Evolutionary conservation across 2,329 filamentous ascomycete genomes (phyloP).

Genomic region (Neopestalotiopsis clavispora): DNA sequence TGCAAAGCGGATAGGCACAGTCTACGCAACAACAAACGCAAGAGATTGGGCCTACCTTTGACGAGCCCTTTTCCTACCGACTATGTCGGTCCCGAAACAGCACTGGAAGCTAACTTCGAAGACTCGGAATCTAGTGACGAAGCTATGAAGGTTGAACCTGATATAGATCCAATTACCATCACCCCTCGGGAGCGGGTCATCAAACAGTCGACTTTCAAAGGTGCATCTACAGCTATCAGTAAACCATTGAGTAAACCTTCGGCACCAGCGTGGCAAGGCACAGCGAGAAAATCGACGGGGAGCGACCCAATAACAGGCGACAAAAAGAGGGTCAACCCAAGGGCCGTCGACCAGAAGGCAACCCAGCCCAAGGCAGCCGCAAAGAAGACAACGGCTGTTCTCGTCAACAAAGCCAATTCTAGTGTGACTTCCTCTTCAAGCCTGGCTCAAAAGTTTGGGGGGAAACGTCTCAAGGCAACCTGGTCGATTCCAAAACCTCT

Average conservation of each 20-base stretch:
- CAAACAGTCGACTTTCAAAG: slow-evolving; percentile 15
- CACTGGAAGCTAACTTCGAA: slow-evolving; percentile 11
- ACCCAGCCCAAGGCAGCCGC: neutral
- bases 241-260: neutral
- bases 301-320: no score
- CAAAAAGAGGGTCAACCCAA: no score
- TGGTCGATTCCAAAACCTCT: slow-evolving; percentile 22
- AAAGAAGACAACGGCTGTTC: slow-evolving; percentile 6
- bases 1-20: slow-evolving; percentile 43
- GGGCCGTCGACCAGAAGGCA: no score
- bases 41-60: slow-evolving; percentile 38
- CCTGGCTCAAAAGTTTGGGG: slow-evolving; percentile 25
- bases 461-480: slow-evolving; percentile 27
- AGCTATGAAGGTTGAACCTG: slow-evolving; percentile 29
- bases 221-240: neutral
- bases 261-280: slow-evolving; percentile 39
- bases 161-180: slow-evolving; percentile 28
- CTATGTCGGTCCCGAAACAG: slow-evolving; percentile 21
- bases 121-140: slow-evolving; percentile 30
- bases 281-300: slow-evolving; percentile 34
- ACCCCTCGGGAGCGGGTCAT: slow-evolving; percentile 22
- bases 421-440: slow-evolving; percentile 18
- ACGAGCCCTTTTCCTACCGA: slow-evolving; percentile 27
- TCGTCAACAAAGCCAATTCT: slow-evolving; percentile 19
- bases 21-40: slow-evolving; percentile 50